These are phyloP conservation scores for Kuraishia floccosa DNA, from an alignment of 805 yeast species.

Conservation along the genomic window DNA sequence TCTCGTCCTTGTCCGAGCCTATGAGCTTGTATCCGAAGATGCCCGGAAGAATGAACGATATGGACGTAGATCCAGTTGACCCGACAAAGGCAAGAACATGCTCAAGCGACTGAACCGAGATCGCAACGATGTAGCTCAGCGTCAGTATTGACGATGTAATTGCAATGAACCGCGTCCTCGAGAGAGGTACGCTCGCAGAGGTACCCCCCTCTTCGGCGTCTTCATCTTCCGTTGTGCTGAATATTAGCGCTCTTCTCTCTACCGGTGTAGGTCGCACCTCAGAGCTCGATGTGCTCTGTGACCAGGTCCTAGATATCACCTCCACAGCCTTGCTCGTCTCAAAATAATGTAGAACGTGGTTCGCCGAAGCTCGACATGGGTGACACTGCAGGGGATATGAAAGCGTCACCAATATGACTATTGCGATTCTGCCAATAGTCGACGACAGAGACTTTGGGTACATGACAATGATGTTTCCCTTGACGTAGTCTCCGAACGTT, in stretches of 20 bases:
- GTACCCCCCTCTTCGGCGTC: slow-evolving; percentile 7
- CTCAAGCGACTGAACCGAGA: slow-evolving; percentile 62
- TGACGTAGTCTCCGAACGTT: slow-evolving; percentile 74
- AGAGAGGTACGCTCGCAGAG: slow-evolving; percentile 9
- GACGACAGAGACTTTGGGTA: slow-evolving; percentile 58
- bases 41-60: slow-evolving; percentile 86
- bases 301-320: slow-evolving; percentile 1
- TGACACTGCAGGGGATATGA: slow-evolving; percentile 89
- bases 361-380: slow-evolving; percentile 77
- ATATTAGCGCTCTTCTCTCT: slow-evolving; percentile 1
- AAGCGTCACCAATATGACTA: slow-evolving; percentile 67
- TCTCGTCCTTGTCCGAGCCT: slow-evolving; percentile 25
- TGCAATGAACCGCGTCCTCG: slow-evolving; percentile 17
- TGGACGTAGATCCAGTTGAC: slow-evolving; percentile 86
- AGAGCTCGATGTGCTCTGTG: background rate
- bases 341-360: slow-evolving; percentile 54
- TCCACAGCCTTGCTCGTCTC: slow-evolving; percentile 12
- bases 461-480: slow-evolving; percentile 71
- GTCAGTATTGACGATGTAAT: slow-evolving; percentile 33
- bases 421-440: slow-evolving; percentile 70
- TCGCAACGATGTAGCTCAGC: slow-evolving; percentile 51
- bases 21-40: slow-evolving; percentile 69
- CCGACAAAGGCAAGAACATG: slow-evolving; percentile 82
- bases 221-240: slow-evolving; percentile 6
- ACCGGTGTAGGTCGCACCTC: background rate